Evolutionary conservation across 805 yeast genomes (phyloP).

Genomic region (Lachancea quebecensis): DNA sequence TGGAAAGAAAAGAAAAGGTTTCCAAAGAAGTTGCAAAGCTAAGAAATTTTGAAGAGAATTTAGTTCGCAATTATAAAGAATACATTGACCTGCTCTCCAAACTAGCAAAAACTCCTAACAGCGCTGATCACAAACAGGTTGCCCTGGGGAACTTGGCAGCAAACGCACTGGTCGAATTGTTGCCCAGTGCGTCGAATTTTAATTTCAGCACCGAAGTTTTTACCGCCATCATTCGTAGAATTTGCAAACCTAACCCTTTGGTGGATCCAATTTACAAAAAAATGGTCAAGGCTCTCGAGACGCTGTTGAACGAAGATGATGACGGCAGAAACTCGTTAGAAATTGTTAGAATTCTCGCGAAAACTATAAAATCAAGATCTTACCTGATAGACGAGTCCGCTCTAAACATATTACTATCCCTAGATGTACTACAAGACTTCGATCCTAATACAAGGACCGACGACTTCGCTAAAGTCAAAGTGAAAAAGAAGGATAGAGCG

Average conservation of each 20-base stretch:
- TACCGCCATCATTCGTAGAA: constrained; percentile 56
- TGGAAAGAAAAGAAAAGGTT: constrained; percentile 76
- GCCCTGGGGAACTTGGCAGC: constrained; percentile 50
- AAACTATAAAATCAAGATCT: constrained; percentile 64
- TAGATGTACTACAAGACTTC: constrained; percentile 61
- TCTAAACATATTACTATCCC: constrained; percentile 60
- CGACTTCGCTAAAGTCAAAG: constrained; percentile 39
- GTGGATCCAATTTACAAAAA: constrained; percentile 44
- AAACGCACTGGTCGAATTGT: constrained; percentile 73
- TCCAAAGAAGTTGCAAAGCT: constrained; percentile 72
- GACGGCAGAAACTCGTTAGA: constrained; percentile 78
- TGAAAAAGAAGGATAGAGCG: constrained; percentile 81
- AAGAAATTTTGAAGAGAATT: constrained; percentile 73
- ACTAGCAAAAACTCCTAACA: constrained; percentile 35
- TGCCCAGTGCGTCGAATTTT: constrained; percentile 64
- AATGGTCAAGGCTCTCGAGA: constrained; percentile 60
- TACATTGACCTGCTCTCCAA: constrained; percentile 53
- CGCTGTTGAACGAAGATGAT: constrained; percentile 70
- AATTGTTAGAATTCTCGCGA: constrained; percentile 56
- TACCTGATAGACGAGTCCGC: constrained; percentile 81
- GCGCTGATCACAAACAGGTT: constrained; percentile 27
- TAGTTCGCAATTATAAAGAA: constrained; percentile 60
- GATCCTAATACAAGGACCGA: constrained; percentile 55
- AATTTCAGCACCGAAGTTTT: constrained; percentile 75
- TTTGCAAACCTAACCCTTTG: constrained; percentile 48